phyloP scores from a whole-genome alignment of 768 basidiomycete genomes.

The Naematelia aurantialba region DNA sequence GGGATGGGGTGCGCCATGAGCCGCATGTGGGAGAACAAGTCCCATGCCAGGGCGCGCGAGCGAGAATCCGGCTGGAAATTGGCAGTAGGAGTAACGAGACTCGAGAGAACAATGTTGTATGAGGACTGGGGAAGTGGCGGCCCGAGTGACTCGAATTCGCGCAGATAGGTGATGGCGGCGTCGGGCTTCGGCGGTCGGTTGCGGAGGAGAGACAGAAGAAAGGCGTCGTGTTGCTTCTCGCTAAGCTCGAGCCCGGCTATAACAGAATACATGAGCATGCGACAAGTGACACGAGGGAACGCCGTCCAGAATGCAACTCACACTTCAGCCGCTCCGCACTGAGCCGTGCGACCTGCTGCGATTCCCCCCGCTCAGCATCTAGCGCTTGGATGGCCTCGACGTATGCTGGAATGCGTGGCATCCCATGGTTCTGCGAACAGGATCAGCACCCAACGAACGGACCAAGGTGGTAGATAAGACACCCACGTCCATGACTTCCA shows the following conservation, averaged over 20 bases:
- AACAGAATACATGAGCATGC: neutral
- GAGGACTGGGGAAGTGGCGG: conserved; percentile 67
- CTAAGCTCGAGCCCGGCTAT: neutral
- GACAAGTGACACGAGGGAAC: neutral
- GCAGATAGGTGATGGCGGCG: conserved; percentile 64
- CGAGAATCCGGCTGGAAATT: conserved; percentile 49
- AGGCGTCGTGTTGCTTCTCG: conserved; percentile 35
- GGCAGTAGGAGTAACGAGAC: conserved; percentile 54
- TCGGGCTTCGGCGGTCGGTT: conserved; percentile 56
- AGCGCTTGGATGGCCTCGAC: neutral
- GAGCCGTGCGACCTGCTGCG: neutral
- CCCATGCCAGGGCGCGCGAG: conserved; percentile 72
- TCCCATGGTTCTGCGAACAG: neutral
- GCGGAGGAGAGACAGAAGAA: conserved; percentile 58
- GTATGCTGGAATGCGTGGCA: neutral
- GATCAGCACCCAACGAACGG: neutral
- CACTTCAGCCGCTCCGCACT: too few species aligned
- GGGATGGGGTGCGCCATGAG: conserved; percentile 86
- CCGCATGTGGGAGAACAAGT: conserved; percentile 92
- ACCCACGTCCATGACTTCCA: neutral
- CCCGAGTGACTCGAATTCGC: conserved; percentile 65
- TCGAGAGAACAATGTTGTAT: conserved; percentile 64
- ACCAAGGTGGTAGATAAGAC: neutral
- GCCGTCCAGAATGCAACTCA: neutral
- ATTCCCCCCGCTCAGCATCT: neutral